Evolutionary conservation across 2,329 filamentous ascomycete species (phyloP), one percentile per base, ranked within the genome.

Genomic region (Pseudonectria foliicola): DNA sequence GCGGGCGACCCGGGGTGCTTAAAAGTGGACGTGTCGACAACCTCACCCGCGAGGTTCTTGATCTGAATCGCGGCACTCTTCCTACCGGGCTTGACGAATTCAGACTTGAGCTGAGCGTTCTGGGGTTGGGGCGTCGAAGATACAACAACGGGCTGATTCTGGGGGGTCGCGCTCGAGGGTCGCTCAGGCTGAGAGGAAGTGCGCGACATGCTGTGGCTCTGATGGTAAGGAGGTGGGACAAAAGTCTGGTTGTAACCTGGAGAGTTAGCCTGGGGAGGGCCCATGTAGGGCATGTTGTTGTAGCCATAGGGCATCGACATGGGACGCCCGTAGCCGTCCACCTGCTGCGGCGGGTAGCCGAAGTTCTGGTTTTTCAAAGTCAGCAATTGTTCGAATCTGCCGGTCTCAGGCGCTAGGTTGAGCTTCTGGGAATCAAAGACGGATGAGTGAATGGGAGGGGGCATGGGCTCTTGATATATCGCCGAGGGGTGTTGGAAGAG

Each of bases 61-160:
- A 95, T 95, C 31, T 80, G 71, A 46, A 95, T 83, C 1, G 82
- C 80, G 31, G 79, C 80, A 60, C 77, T 87, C 69, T 82, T 85
- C 57, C 69, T 70, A 13, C 11, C 29, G 23, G 66, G 67, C 50
- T 70, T 75, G 56, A 66, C 57, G 39, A 74, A 73, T 39, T 59
- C 48, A 55, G 40, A 62, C 61, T 73, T 75, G 7, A 64, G 54
- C 47, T 73, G 69, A 8, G 82, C 80, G 40, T 77, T 75, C 41
- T 81, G 72, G 42, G 81, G 79, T 46, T 77, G 73, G 4, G 76
- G 67, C 6, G 73, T 71, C 43, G 77, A 76, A n/a, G 77, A 75
- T 24, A 80, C 75, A 39, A 67, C 71, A 57, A 61, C 77, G 54
- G 77, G 67, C 61, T 80, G 60, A 62, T 65, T 62, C 56, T 58